phyloP scores from a whole-genome alignment of 2,329 filamentous ascomycete genomes.

The Cyanodermella asteris region DNA sequence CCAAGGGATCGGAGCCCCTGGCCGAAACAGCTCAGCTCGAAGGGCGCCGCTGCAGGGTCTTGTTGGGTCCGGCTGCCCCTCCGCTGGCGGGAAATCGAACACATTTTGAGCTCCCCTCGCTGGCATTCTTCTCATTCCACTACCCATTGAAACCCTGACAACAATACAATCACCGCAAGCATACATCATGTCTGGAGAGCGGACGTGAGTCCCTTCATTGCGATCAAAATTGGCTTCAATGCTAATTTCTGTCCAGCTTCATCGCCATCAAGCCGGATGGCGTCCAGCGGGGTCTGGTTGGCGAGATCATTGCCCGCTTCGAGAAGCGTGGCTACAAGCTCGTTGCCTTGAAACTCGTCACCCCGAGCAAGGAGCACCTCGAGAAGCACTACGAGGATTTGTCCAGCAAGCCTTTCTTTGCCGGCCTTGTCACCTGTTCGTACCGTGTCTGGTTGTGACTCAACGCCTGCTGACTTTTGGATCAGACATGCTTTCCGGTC shows the following conservation, averaged over 20 bases:
- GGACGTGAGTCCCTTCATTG: slow-evolving; percentile 7
- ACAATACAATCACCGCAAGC: too few relatives aligned
- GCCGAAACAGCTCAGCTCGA: too few relatives aligned
- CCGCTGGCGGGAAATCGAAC: too few relatives aligned
- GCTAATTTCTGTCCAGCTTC: slow-evolving; percentile 42
- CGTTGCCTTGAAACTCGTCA: slow-evolving; percentile 84
- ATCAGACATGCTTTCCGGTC: slow-evolving; percentile 90
- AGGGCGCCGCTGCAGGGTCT: too few relatives aligned
- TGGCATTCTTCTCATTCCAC: too few relatives aligned
- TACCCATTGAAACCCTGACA: too few relatives aligned
- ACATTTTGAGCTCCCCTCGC: too few relatives aligned
- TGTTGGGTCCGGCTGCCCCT: too few relatives aligned
- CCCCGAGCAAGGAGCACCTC: slow-evolving; percentile 80
- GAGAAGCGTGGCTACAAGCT: slow-evolving; percentile 98
- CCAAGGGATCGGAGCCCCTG: too few relatives aligned
- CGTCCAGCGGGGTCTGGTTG: slow-evolving; percentile 97
- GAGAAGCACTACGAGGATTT: slow-evolving; percentile 96
- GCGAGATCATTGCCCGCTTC: slow-evolving; percentile 94
- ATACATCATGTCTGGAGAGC: slow-evolving; percentile 6
- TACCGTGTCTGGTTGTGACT: slow-evolving; percentile 6
- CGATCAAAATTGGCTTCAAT: slow-evolving; percentile 13
- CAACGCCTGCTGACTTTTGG: neutral
- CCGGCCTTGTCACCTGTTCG: slow-evolving; percentile 76
- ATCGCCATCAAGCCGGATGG: slow-evolving; percentile 99
- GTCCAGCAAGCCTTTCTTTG: slow-evolving; percentile 88